These are phyloP conservation scores for Tetragonia tetragonoides DNA, from an alignment of 148 eudicot genomes.

Conservation along the genomic window DNA sequence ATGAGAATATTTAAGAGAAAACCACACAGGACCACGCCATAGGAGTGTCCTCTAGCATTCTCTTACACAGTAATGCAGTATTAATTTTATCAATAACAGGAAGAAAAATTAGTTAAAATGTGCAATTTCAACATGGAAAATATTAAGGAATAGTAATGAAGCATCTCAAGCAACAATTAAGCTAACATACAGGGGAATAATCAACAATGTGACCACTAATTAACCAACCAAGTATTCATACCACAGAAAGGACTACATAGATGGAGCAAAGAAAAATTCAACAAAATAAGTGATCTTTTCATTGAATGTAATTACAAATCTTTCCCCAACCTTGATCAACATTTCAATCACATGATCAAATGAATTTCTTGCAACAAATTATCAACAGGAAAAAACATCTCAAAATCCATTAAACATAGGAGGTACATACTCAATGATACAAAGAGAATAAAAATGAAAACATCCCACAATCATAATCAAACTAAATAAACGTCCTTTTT, in stretches of 20 bases:
- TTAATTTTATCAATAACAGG: background rate
- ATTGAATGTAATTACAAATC: background rate
- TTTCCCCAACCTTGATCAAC: conserved; percentile 1
- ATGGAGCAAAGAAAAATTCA: background rate
- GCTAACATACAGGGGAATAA: background rate
- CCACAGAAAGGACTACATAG: background rate
- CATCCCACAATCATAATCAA: background rate
- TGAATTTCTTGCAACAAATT: background rate
- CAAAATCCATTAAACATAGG: background rate
- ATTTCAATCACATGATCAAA: conserved; percentile 10
- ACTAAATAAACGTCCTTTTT: background rate
- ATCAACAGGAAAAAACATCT: background rate
- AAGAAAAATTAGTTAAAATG: background rate
- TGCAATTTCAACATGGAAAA: conserved; percentile 4
- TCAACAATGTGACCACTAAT: conserved; percentile 11
- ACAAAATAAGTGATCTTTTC: background rate
- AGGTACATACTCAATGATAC: background rate
- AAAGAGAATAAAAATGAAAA: background rate
- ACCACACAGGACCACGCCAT: background rate
- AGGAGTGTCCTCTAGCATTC: background rate
- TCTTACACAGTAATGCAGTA: background rate
- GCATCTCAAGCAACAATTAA: background rate
- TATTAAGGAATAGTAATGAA: background rate
- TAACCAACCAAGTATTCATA: conserved; percentile 2
- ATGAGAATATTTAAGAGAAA: background rate